phyloP scores from a whole-genome alignment of 1,284 basidiomycete genomes.

The Ustilago xerochloae region DNA sequence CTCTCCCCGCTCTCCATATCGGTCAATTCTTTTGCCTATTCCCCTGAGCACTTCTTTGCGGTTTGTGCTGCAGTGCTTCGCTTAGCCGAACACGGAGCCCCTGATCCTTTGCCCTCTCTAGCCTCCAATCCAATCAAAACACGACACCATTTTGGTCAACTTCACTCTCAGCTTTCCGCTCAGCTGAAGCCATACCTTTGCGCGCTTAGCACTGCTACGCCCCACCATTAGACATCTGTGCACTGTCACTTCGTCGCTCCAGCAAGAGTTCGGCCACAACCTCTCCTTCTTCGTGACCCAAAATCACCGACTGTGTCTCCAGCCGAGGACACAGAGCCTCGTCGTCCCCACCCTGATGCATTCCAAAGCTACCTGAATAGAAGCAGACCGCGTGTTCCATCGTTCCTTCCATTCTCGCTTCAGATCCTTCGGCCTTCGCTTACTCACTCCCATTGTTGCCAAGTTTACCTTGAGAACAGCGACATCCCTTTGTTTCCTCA shows the following conservation, averaged over 20 bases:
- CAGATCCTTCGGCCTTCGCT: background rate
- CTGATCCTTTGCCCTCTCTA: background rate
- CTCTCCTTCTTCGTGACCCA: background rate
- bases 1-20: background rate
- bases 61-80: too few species aligned
- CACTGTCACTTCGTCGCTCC: too few species aligned
- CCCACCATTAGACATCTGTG: too few species aligned
- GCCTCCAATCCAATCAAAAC: background rate
- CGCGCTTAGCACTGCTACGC: too few species aligned
- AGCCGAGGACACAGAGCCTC: background rate
- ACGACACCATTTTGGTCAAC: background rate
- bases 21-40: conserved; percentile 1
- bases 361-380: conserved; percentile 4
- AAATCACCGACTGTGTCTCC: background rate
- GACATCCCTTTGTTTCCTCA: background rate
- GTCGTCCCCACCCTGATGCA: background rate
- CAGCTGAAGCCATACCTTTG: too few species aligned
- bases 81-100: conserved; percentile 2
- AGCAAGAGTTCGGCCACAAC: too few species aligned
- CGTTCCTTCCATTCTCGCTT: conserved; percentile 10
- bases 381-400: conserved; percentile 17
- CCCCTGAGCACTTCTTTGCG: too few species aligned
- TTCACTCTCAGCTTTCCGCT: too few species aligned
- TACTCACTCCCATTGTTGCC: background rate
- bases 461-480: background rate